Evolutionary conservation across 495 filamentous ascomycete species (phyloP).

Genomic region (Neurospora tetrasperma): DNA sequence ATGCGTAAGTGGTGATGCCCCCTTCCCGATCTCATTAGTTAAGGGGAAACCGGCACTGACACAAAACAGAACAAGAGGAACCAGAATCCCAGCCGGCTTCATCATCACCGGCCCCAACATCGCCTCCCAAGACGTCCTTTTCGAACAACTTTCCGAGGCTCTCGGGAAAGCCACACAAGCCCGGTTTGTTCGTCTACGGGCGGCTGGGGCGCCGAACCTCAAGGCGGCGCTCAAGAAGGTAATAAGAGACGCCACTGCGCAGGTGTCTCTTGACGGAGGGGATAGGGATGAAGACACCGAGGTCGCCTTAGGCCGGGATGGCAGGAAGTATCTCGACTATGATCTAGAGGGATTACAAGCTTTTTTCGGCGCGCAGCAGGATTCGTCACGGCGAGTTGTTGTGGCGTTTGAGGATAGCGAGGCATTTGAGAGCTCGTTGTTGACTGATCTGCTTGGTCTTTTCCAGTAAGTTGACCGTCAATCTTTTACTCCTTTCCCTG

Average conservation of each 20-base stretch:
- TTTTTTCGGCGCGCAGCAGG: slow-evolving; percentile 43
- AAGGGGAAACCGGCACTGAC: slow-evolving; percentile 7
- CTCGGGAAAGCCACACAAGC: slow-evolving; percentile 38
- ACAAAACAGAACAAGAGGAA: slow-evolving; percentile 1
- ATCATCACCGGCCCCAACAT: slow-evolving; percentile 83
- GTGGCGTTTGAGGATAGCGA: slow-evolving; percentile 85
- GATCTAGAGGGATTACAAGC: slow-evolving; percentile 75
- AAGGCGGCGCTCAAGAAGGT: slow-evolving; percentile 76
- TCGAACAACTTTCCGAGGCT: slow-evolving; percentile 53
- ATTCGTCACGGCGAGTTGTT: slow-evolving; percentile 51
- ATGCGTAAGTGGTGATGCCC: slow-evolving; percentile 21
- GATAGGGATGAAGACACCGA: slow-evolving; percentile 42
- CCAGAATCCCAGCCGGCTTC: slow-evolving; percentile 62
- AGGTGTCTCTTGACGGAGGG: slow-evolving; percentile 9
- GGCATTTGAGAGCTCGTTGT: slow-evolving; percentile 70
- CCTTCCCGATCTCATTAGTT: background rate
- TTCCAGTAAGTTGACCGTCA: slow-evolving; percentile 49
- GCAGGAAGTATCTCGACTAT: slow-evolving; percentile 72
- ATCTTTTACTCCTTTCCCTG: background rate
- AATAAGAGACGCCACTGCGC: slow-evolving; percentile 46
- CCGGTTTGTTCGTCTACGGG: slow-evolving; percentile 59
- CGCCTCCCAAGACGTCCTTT: slow-evolving; percentile 62
- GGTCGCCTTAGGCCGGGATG: slow-evolving; percentile 40
- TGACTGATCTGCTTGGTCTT: slow-evolving; percentile 68
- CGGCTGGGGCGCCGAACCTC: slow-evolving; percentile 69